Conservation (phyloP, 352 stramenopile species). For the Phytophthora melonis region DNA sequence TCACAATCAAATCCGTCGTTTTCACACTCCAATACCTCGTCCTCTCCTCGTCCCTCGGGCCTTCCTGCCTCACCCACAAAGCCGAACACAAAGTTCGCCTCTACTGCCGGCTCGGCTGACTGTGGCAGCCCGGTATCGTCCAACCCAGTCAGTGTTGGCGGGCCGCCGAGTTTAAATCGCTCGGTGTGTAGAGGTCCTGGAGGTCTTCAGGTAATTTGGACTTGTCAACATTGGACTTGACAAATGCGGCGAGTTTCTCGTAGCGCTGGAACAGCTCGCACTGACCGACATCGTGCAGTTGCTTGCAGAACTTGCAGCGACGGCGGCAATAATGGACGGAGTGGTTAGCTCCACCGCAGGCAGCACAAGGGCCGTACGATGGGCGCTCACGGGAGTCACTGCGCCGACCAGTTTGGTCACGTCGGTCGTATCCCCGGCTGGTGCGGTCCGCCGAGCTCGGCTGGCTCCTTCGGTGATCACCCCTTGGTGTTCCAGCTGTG, state of each 20-base stretch:
- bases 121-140: slow-evolving; percentile 10
- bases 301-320: neutral
- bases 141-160: slow-evolving; percentile 20
- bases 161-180: slow-evolving; percentile 19
- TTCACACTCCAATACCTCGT: no score
- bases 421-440: no score
- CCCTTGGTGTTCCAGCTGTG: no score
- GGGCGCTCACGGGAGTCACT: no score
- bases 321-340: slow-evolving; percentile 4
- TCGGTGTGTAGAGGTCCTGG: slow-evolving; percentile 5
- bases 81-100: neutral
- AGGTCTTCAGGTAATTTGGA: slow-evolving; percentile 5
- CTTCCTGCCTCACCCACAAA: no score
- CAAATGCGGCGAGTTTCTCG: slow-evolving; percentile 4
- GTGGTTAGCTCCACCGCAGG: neutral
- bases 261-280: slow-evolving; percentile 8
- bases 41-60: no score
- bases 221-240: slow-evolving; percentile 1
- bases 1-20: no score
- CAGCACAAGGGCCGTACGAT: slow-evolving; percentile 13
- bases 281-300: slow-evolving; percentile 2
- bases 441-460: no score
- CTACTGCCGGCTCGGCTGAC: slow-evolving; percentile 10
- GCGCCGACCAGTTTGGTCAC: no score
- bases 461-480: no score